Conservation (phyloP, 345 rosid genomes). For the Sonneratia alba region DNA sequence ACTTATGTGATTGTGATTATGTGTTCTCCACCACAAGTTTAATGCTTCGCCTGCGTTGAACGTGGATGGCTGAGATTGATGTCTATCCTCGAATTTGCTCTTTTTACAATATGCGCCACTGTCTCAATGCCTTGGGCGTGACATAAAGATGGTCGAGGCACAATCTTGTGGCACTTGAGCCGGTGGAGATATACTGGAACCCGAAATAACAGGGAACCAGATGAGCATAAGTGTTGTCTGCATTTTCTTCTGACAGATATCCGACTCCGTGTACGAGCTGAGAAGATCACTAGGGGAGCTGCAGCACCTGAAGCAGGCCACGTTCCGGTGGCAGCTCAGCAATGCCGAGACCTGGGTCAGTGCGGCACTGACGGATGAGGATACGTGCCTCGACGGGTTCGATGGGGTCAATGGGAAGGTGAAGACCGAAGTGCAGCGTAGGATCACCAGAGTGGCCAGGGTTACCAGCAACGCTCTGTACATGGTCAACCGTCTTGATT, state of each 20-base stretch:
- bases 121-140: no score
- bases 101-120: no score
- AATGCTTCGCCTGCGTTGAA: no score
- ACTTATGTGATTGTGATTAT: no score
- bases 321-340: conserved; percentile 55
- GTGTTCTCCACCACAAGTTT: no score
- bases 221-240: no score
- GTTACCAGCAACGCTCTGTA: conserved; percentile 83
- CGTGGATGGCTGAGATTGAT: no score
- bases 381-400: conserved; percentile 89
- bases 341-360: conserved; percentile 86
- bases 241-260: conserved; percentile 19
- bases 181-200: no score
- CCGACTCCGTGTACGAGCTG: conserved; percentile 60
- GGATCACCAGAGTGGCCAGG: conserved; percentile 50
- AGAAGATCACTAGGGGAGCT: conserved; percentile 40
- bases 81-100: no score
- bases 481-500: conserved; percentile 55
- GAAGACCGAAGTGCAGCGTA: conserved; percentile 36
- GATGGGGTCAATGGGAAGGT: conserved; percentile 26
- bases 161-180: no score
- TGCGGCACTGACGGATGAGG: conserved; percentile 72
- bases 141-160: no score
- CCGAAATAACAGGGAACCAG: no score
- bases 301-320: conserved; percentile 42